phyloP scores from a whole-genome alignment of 345 rosid genomes.

The Pistacia atlantica region DNA sequence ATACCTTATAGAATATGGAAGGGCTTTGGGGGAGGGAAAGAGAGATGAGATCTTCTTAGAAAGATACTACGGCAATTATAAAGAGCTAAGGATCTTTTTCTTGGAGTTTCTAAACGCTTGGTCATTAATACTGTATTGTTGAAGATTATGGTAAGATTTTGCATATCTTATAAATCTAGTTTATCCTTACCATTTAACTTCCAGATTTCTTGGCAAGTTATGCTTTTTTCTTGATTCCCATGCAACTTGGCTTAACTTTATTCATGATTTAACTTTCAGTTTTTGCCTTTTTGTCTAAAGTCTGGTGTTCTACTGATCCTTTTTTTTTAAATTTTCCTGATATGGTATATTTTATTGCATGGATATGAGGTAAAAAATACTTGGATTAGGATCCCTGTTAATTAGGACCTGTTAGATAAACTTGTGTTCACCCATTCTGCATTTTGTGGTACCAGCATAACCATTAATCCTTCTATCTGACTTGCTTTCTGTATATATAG shows the following conservation, averaged over 20 bases:
- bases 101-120: neutral
- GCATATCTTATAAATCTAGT: neutral
- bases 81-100: too few species aligned
- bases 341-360: neutral
- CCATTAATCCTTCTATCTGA: constrained; percentile 10
- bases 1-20: too few species aligned
- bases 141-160: neutral
- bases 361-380: neutral
- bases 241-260: neutral
- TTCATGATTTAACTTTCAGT: neutral
- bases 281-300: neutral
- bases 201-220: neutral
- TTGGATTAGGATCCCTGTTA: neutral
- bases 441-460: neutral
- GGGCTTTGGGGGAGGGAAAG: too few species aligned
- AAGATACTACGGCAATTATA: too few species aligned
- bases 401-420: neutral
- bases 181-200: neutral
- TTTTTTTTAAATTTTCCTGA: neutral
- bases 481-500: constrained; percentile 38
- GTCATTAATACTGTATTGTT: neutral
- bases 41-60: too few species aligned
- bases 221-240: neutral
- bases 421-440: neutral
- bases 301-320: neutral